Base-by-base conservation (phyloP, 106 monocot genomes). In the Vanilla planifolia region DNA sequence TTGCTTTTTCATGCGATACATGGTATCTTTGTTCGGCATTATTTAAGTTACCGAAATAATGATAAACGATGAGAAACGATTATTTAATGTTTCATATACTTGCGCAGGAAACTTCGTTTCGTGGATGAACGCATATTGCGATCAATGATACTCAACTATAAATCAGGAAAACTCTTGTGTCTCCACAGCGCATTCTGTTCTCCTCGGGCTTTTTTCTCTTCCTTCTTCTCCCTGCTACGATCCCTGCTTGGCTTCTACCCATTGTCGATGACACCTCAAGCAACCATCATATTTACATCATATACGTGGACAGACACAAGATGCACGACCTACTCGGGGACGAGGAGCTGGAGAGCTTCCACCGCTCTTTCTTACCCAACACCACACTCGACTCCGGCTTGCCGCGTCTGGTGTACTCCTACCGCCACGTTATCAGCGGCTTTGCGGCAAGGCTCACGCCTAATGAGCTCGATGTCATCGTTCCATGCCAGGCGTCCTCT, bases 291-390 rank as follows among this genome's bases (percentile, higher is more conserved):
- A 25, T 48, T 2, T 48, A 48, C 48, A 48, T 48, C 24, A 48
- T 48, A 8, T 21, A 48, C 48, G 48, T 48, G 24, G 48, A 48
- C 8, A 48, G 24, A 48, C 48, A 21, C 9, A 25, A 48, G 24
- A 13, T 10, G 9, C 48, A 48, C 9, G 24, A 26, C 6, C 50
- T 66, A 25, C 52, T 53, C n/a, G 27, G 27, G 8, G 25, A 16
- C 8, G 39, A 48, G 16, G 62, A 67, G 4, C 33, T 41, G 4
- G 55, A 68, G 28, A 42, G 33, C 27, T 78, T 67, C 62, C 53
- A 78, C 57, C 39, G 16, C 27, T 67, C 77, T 9, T 78, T 78
- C 48, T 42, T 78, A 8, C 72, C 63, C 9, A 36, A 36, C 48
- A 19, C 66, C 30, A 35, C 60, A n/a, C 22, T 56, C 0, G 57